These are phyloP conservation scores for Aspergillus mulundensis DNA, from an alignment of 495 filamentous ascomycete species.

Conservation along the genomic window DNA sequence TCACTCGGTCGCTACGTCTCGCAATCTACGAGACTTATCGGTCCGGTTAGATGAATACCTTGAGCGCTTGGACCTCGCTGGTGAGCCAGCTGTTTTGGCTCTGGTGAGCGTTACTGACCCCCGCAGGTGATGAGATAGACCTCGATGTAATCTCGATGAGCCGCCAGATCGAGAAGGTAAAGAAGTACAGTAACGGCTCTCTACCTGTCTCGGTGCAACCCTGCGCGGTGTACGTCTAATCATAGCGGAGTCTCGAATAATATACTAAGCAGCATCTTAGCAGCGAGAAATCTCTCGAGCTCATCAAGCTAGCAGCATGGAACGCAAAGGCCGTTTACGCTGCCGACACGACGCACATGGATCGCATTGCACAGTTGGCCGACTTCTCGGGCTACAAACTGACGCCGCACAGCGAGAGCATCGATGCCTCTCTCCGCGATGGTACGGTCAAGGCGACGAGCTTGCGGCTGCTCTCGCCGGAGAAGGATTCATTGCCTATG, in stretches of 20 bases:
- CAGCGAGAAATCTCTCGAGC: neutral
- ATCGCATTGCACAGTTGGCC: neutral
- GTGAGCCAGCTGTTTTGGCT: neutral
- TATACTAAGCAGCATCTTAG: neutral
- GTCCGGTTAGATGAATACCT: slow-evolving; percentile 8
- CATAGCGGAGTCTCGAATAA: neutral
- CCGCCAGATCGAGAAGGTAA: slow-evolving; percentile 7
- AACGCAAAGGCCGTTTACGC: slow-evolving; percentile 5
- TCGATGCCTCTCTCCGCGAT: slow-evolving; percentile 6
- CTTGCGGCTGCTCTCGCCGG: neutral
- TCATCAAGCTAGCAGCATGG: slow-evolving; percentile 4
- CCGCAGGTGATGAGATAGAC: slow-evolving; percentile 3
- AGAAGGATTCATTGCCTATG: neutral
- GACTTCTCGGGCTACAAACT: neutral
- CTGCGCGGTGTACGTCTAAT: neutral
- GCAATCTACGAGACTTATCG: slow-evolving; percentile 7
- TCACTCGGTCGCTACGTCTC: slow-evolving; percentile 6
- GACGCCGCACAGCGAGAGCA: neutral
- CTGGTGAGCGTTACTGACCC: neutral
- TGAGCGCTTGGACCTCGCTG: neutral
- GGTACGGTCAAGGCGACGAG: slow-evolving; percentile 8
- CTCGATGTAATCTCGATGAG: slow-evolving; percentile 12
- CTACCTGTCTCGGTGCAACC: neutral
- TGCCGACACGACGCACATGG: neutral
- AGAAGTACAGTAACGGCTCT: slow-evolving; percentile 3